Conservation (phyloP, 257 asterid genomes). For the Paraleonurus japonicus region DNA sequence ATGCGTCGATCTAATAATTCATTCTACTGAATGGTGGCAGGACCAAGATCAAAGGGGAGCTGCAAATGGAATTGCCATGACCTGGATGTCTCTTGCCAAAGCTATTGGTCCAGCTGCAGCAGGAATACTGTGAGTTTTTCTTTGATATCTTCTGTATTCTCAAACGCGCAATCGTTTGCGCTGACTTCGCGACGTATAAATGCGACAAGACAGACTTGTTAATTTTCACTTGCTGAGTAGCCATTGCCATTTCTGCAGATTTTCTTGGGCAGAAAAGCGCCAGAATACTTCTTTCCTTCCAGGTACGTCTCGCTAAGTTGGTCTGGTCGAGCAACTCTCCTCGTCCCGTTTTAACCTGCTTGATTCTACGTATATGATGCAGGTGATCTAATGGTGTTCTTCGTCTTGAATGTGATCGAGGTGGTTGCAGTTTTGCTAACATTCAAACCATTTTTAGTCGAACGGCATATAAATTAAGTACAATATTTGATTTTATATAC, state of each 20-base stretch:
- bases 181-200: neutral
- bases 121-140: conserved; percentile 61
- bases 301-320: conserved; percentile 31
- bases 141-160: neutral
- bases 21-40: conserved; percentile 31
- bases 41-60: conserved; percentile 87
- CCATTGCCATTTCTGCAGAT: conserved; percentile 55
- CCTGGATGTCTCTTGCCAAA: conserved; percentile 67
- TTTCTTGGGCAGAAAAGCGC: conserved; percentile 79
- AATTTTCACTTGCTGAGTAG: conserved; percentile 13
- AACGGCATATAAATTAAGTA: conserved; percentile 15
- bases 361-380: conserved; percentile 22
- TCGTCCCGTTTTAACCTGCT: neutral
- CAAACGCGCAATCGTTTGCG: no score
- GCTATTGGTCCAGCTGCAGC: conserved; percentile 81
- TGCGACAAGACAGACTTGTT: neutral
- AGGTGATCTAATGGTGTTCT: conserved; percentile 75
- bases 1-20: neutral
- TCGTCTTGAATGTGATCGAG: conserved; percentile 53
- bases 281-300: conserved; percentile 58
- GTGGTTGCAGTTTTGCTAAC: conserved; percentile 54
- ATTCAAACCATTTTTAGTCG: conserved; percentile 56
- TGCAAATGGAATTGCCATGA: conserved; percentile 82
- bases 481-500: neutral
- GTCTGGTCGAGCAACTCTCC: neutral